These are phyloP conservation scores for Saccharomyces hybrid DNA, from an alignment of 1,139 yeast species.

Conservation along the genomic window DNA sequence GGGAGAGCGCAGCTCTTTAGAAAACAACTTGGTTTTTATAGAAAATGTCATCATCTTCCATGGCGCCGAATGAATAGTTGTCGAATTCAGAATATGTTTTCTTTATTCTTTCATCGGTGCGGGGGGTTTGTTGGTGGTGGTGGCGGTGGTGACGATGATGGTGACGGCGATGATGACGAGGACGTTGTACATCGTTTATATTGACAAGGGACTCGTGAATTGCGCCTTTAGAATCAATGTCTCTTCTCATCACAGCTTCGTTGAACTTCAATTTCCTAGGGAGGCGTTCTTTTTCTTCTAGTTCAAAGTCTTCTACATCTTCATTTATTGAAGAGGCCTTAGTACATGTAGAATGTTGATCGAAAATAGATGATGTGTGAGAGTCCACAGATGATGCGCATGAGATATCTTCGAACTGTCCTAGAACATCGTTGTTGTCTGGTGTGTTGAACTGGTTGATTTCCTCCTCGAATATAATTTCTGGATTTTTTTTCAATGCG, in stretches of 20 bases:
- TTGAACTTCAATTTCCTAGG: slow-evolving; percentile 7
- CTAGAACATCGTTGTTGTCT: neutral
- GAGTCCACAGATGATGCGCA: slow-evolving; percentile 16
- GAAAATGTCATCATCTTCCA: neutral
- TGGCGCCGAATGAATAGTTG: neutral
- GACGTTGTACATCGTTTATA: slow-evolving; percentile 7
- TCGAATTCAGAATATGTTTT: neutral
- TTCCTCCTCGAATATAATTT: neutral
- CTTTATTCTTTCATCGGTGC: neutral
- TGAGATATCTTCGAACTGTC: slow-evolving; percentile 2
- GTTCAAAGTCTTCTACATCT: neutral
- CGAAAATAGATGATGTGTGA: slow-evolving; percentile 20
- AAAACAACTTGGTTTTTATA: neutral
- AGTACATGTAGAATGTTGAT: slow-evolving; percentile 9
- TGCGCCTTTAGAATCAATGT: slow-evolving; percentile 10
- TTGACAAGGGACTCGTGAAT: slow-evolving; percentile 8
- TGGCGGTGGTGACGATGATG: neutral
- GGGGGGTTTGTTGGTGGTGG: neutral
- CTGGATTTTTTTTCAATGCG: neutral
- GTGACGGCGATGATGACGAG: neutral
- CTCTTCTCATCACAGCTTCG: slow-evolving; percentile 10
- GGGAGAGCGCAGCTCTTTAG: neutral
- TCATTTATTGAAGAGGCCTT: neutral
- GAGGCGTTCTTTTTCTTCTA: neutral
- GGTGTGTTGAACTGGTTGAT: neutral